Conservation (phyloP, 345 rosid species). For the Hypericum perforatum region DNA sequence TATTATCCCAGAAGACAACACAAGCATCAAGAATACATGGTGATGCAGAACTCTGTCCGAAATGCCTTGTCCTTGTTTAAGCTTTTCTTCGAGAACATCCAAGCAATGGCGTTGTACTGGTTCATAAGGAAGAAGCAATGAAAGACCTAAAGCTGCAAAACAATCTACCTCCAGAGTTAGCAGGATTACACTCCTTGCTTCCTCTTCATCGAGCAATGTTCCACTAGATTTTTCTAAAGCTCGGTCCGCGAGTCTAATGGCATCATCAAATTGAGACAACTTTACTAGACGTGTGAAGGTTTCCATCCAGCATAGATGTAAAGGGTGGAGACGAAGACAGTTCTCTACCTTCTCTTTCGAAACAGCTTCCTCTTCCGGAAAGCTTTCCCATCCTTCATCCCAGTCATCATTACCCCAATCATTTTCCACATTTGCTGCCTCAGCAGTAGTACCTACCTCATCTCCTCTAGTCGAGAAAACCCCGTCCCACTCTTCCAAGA, state of each 20-base stretch:
- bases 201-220: conserved; percentile 47
- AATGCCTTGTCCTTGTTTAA: conserved; percentile 47
- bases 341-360: conserved; percentile 31
- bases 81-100: conserved; percentile 42
- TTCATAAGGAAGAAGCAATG: conserved; percentile 67
- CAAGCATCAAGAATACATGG: conserved; percentile 46
- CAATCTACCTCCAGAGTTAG: conserved; percentile 27
- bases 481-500: conserved; percentile 90
- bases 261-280: conserved; percentile 27
- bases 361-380: conserved; percentile 57
- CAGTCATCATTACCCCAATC: conserved; percentile 74
- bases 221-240: conserved; percentile 43
- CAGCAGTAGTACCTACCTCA: conserved; percentile 27
- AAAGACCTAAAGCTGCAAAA: conserved; percentile 45
- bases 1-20: conserved; percentile 51
- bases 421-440: conserved; percentile 34
- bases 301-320: conserved; percentile 71
- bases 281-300: conserved; percentile 37
- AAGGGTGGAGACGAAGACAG: conserved; percentile 45
- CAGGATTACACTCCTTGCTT: conserved; percentile 38
- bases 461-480: conserved; percentile 38
- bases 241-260: conserved; percentile 48
- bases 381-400: conserved; percentile 98
- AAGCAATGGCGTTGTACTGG: conserved; percentile 40
- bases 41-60: conserved; percentile 32